phyloP scores from a whole-genome alignment of 208 protist genomes.

The Strigomonas galati region DNA sequence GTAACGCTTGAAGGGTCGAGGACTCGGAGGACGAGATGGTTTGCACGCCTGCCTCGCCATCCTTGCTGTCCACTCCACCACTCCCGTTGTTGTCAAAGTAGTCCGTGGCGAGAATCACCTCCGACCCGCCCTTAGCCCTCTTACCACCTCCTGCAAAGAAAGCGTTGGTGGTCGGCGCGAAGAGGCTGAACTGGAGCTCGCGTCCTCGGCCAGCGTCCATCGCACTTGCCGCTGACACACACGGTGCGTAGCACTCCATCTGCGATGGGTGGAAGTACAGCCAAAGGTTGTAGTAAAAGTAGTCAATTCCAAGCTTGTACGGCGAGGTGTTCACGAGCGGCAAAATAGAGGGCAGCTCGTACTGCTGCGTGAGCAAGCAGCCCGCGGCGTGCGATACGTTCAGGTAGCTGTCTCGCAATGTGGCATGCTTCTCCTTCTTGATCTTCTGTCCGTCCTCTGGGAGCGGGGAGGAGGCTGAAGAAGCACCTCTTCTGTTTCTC shows the following conservation, averaged over 20 bases:
- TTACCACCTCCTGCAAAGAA: too few relatives aligned
- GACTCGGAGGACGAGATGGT: too few relatives aligned
- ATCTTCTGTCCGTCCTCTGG: neutral
- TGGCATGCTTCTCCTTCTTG: slow-evolving; percentile 16
- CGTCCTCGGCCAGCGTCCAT: slow-evolving; percentile 6
- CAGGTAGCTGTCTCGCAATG: slow-evolving; percentile 68
- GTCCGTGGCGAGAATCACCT: too few relatives aligned
- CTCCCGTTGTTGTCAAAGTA: neutral
- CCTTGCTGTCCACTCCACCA: slow-evolving; percentile 2
- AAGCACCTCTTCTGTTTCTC: neutral
- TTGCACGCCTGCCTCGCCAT: neutral
- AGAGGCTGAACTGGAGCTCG: too few relatives aligned
- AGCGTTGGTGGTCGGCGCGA: too few relatives aligned
- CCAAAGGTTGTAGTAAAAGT: slow-evolving; percentile 72
- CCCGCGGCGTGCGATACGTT: slow-evolving; percentile 73
- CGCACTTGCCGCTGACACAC: slow-evolving; percentile 45
- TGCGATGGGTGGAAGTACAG: slow-evolving; percentile 59
- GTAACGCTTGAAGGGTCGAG: too few relatives aligned
- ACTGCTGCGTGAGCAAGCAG: slow-evolving; percentile 79
- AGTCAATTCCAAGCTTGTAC: slow-evolving; percentile 49
- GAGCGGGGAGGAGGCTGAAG: neutral
- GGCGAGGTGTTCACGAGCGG: slow-evolving; percentile 54
- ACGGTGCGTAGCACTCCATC: slow-evolving; percentile 45
- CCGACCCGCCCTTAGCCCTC: too few relatives aligned
- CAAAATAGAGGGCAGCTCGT: slow-evolving; percentile 47